Percentiles rank a stretch among this genome's conserved stretches.
These are phyloP conservation scores for Claviceps fusiformis DNA, from an alignment of 2,329 filamentous ascomycete species.

Conservation along the genomic window DNA sequence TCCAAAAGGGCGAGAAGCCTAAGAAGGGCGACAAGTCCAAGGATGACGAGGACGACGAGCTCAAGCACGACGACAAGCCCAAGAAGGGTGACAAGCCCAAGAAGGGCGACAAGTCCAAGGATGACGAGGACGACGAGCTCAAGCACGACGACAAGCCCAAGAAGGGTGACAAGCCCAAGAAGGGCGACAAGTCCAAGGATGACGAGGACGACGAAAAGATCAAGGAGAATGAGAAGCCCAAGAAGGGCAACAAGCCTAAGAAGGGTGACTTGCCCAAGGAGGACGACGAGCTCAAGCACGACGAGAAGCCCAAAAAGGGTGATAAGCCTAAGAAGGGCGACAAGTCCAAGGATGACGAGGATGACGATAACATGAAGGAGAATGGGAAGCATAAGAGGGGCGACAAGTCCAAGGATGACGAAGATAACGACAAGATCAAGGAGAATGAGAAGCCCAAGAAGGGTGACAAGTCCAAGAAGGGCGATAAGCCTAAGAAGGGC, in stretches of 20 bases:
- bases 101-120: background rate
- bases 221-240: background rate
- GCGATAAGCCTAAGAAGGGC: background rate
- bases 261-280: background rate
- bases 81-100: background rate
- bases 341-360: background rate
- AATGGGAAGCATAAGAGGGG: background rate
- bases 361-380: background rate
- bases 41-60: background rate
- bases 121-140: background rate
- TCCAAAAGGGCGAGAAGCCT: too few relatives aligned
- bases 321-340: too few relatives aligned
- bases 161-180: too few relatives aligned
- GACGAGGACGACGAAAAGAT: background rate
- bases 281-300: background rate
- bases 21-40: background rate
- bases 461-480: background rate
- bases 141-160: too few relatives aligned
- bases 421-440: background rate
- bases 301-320: background rate
- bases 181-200: too few relatives aligned
- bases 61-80: background rate
- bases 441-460: background rate
- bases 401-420: background rate
- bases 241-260: background rate